Evolutionary conservation across 805 yeast genomes (phyloP), one percentile per base, ranked within the genome.

Genomic region (Yarrowia alimentaria): DNA sequence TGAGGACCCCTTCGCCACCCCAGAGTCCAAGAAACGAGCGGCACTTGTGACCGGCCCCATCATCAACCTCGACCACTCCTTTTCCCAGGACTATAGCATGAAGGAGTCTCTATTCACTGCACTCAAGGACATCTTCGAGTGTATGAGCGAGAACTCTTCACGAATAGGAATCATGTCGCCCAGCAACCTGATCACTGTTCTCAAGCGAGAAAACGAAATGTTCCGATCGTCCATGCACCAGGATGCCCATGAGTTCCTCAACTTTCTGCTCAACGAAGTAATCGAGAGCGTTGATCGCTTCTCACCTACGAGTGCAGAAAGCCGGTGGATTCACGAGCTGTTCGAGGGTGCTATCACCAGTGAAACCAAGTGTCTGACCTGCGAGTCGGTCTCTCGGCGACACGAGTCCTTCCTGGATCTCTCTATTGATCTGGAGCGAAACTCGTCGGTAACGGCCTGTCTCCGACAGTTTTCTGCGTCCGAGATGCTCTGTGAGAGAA

Each of bases 191-290:
- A 78, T 93, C 34, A 83, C 80, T 37, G 82, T 83, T 49, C 70
- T 91, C 51, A 91, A 88, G 64, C 77, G 77, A 52, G 90, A 86
- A 57, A 93, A 91, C 63, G 85, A 81, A 58, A 70, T 91, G 60
- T 93, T 93, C 65, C 73, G 95, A 55, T 83, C 88, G 53, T 81
- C 85, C 33, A 90, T 89, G 96, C 99, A 93, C 64, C 99, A 93
- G 64, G 99, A 93, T 71, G 97, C 98, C 5, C 99, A 93, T 67
- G 99, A 93, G 68, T 93, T 93, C 66, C 75, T 90, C 62, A 91
- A 90, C 64, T 90, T 85, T 61, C 64, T 90, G 58, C 71, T 93
- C 49, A 93, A 93, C 65, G 89, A 85, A 56, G 74, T 84, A 13
- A 70, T 85, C 43, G 67, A 73, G 58, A 58, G 62, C 20, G 67